Evolutionary conservation across 306 rosid species (phyloP), one percentile per base, ranked within the genome.

Genomic region (Oemleria cerasiformis): DNA sequence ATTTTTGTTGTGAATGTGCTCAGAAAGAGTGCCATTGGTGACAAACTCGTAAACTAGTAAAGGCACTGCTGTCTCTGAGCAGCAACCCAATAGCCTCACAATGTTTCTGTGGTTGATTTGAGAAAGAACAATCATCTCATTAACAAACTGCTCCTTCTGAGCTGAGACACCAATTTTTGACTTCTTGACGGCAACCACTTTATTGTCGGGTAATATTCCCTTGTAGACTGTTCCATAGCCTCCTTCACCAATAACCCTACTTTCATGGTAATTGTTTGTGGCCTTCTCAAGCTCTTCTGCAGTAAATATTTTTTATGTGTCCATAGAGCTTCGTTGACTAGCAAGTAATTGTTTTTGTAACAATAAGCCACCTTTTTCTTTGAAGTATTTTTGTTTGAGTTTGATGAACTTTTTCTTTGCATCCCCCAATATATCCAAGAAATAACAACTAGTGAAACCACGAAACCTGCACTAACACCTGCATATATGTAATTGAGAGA

Each of bases 171-270:
- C 1, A 17, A 25, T 5, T 19, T 72, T 72, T 0, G 59, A 34
- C 68, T 60, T 60, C 45, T 71, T 72, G 9, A 60, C 36, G 21
- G 75, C 75, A n/a, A 72, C 40, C 9, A 0, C 39, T 15, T 30
- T 25, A 12, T 36, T 17, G 7, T 44, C 56, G 0, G 67, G 38
- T 11, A 71, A 49, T 71, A 60, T 8, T 47, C 75, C 59, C n/a
- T 47, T 72, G 38, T 60, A 60, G n/a, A 72, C 75, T 0, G 12
- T 72, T 47, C 68, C 75, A 20, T 60, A 72, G 11, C 75, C 75
- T 36, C 75, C 75, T 60, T 72, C 9, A 6, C 68, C 69, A 36
- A 72, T 40, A 8, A 36, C 5, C 19, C 5, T 1, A 13, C 50
- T 61, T 7, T 13, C 61, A 20, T 48, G 47, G 41, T 36, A 72